phyloP scores from a whole-genome alignment of 768 basidiomycete genomes.

The Leccinum fibrillosum region DNA sequence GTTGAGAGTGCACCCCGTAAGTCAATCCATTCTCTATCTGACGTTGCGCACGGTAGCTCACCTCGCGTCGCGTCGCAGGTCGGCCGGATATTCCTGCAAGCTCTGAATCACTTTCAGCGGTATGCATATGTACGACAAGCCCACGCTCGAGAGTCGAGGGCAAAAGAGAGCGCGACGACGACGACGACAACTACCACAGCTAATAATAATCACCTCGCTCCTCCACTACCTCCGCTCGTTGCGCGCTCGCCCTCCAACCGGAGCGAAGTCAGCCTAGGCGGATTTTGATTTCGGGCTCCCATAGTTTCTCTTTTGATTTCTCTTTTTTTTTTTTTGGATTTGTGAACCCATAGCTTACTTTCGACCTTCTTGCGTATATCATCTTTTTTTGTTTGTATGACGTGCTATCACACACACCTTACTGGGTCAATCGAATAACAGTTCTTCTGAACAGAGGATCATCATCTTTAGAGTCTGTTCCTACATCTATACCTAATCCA shows the following conservation, averaged over 20 bases:
- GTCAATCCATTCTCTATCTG: conserved; percentile 19
- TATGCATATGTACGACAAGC: conserved; percentile 86
- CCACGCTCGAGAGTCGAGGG: conserved; percentile 54
- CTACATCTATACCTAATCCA: too few relatives aligned
- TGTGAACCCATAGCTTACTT: conserved; percentile 23
- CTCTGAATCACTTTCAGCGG: conserved; percentile 85
- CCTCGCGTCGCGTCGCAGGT: conserved; percentile 44
- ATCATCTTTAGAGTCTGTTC: too few relatives aligned
- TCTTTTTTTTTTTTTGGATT: not conserved
- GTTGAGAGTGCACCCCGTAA: conserved; percentile 71
- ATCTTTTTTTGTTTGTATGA: conserved; percentile 2
- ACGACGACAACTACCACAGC: not conserved
- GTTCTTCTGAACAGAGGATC: not conserved
- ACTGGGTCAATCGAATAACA: not conserved
- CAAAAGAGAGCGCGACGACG: conserved; percentile 25
- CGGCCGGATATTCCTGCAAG: conserved; percentile 71
- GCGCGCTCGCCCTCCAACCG: conserved; percentile 44
- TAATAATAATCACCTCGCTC: conserved; percentile 33
- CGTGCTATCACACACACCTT: not conserved
- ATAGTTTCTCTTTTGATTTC: not conserved
- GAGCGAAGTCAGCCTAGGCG: conserved; percentile 43
- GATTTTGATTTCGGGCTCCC: conserved; percentile 20
- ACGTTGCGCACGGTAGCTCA: not conserved
- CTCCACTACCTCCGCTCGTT: conserved; percentile 27
- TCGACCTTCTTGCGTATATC: conserved; percentile 31